Percentiles rank a stretch among this genome's conserved stretches.
Conservation (phyloP, 768 basidiomycete genomes). For the Lyophyllum semitale region DNA sequence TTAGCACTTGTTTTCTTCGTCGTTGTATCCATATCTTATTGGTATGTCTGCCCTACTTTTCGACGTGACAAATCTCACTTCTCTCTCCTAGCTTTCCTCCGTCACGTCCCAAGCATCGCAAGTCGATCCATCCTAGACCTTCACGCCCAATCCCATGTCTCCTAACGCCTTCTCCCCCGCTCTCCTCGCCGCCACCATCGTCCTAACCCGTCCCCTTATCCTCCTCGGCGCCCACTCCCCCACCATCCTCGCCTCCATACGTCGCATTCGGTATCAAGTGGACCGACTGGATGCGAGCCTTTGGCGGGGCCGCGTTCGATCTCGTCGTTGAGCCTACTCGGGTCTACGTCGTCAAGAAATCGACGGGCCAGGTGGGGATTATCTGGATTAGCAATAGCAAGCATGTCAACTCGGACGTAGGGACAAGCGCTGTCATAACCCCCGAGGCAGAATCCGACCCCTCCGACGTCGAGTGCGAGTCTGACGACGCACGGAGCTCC, state of each 20-base stretch:
- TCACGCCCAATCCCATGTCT: conserved; percentile 13
- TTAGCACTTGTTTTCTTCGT: background rate
- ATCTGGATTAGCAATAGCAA: conserved; percentile 26
- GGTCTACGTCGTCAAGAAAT: conserved; percentile 29
- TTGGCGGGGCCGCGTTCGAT: conserved; percentile 36
- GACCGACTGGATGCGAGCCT: conserved; percentile 36
- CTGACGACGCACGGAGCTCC: conserved; percentile 29
- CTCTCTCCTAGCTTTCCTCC: background rate
- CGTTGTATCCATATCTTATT: background rate
- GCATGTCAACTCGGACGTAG: background rate
- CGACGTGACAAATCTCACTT: background rate
- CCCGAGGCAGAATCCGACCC: conserved; percentile 12
- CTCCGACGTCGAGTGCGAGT: conserved; percentile 19
- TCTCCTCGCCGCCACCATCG: conserved; percentile 33
- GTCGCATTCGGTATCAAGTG: conserved; percentile 32
- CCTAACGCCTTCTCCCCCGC: conserved; percentile 22
- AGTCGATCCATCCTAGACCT: conserved; percentile 7
- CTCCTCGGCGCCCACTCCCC: conserved; percentile 21
- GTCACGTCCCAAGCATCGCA: conserved; percentile 7
- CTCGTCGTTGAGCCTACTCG: conserved; percentile 30
- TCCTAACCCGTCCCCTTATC: conserved; percentile 38
- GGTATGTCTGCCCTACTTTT: background rate
- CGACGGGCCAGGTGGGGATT: conserved; percentile 23
- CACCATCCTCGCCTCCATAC: conserved; percentile 28
- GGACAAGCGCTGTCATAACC: background rate